These are phyloP conservation scores for Lagenidium sp. DNA, from an alignment of 352 stramenopile species.

Conservation along the genomic window DNA sequence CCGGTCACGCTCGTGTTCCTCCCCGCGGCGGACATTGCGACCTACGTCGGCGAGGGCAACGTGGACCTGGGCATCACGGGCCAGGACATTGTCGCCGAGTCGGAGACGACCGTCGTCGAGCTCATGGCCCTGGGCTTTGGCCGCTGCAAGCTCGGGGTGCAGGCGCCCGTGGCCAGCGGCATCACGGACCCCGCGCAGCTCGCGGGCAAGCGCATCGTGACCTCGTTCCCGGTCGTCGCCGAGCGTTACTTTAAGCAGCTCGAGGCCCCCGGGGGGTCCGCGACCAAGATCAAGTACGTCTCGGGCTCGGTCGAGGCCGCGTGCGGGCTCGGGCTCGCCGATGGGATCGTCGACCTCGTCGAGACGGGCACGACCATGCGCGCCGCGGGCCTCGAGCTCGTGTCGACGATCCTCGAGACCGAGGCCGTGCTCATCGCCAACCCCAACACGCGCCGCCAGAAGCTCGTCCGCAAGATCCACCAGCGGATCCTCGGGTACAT, in stretches of 20 bases:
- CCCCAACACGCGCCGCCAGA: constrained; percentile 56
- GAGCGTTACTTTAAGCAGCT: constrained; percentile 93
- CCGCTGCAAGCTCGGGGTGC: constrained; percentile 93
- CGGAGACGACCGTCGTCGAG: constrained; percentile 83
- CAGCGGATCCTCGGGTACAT: constrained; percentile 96
- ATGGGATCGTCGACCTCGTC: constrained; percentile 98
- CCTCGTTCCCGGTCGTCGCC: constrained; percentile 93
- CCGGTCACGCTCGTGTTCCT: constrained; percentile 97
- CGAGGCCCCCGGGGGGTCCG: constrained; percentile 45
- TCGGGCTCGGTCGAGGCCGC: constrained; percentile 97
- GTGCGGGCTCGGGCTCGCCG: constrained; percentile 94
- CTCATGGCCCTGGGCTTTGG: constrained; percentile 95
- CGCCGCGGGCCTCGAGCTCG: constrained; percentile 92
- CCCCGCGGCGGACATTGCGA: constrained; percentile 95
- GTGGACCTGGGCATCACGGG: constrained; percentile 98
- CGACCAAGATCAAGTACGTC: constrained; percentile 93
- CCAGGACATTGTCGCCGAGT: constrained; percentile 92
- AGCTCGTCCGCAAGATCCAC: constrained; percentile 77
- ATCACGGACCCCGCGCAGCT: constrained; percentile 80
- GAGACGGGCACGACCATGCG: constrained; percentile 99
- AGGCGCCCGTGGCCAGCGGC: constrained; percentile 87
- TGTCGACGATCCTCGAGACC: constrained; percentile 89
- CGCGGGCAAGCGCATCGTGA: constrained; percentile 96
- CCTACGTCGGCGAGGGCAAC: constrained; percentile 97
- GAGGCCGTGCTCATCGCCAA: constrained; percentile 92